phyloP scores from a whole-genome alignment of 2,329 filamentous ascomycete species.

The Penicillium oxalicum region DNA sequence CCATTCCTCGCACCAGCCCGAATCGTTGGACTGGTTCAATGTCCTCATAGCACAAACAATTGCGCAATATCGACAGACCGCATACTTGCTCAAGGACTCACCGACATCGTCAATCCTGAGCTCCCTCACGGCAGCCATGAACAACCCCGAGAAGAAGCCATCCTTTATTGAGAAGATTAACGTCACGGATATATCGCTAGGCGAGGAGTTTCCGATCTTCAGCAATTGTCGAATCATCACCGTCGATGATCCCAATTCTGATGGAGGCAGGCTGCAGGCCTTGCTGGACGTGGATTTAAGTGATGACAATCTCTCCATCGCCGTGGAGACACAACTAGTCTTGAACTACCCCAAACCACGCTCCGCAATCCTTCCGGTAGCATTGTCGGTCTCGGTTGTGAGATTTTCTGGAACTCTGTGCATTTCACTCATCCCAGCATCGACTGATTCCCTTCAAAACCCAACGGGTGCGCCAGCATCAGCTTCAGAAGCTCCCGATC shows the following conservation, averaged over 20 bases:
- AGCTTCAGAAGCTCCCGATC: slow-evolving; percentile 12
- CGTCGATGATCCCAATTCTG: slow-evolving; percentile 53
- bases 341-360: slow-evolving; percentile 91
- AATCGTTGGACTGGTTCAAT: slow-evolving; percentile 98
- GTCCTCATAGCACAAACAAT: slow-evolving; percentile 95
- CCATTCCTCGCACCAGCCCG: slow-evolving; percentile 80
- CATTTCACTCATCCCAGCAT: slow-evolving; percentile 80
- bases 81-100: slow-evolving; percentile 70
- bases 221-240: slow-evolving; percentile 96
- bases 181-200: slow-evolving; percentile 86
- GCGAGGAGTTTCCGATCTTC: slow-evolving; percentile 97
- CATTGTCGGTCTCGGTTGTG: slow-evolving; percentile 83
- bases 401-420: slow-evolving; percentile 92
- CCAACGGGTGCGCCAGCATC: slow-evolving; percentile 29
- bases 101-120: slow-evolving; percentile 61
- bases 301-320: slow-evolving; percentile 85
- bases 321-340: slow-evolving; percentile 86
- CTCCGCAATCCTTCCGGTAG: slow-evolving; percentile 84
- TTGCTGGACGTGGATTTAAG: slow-evolving; percentile 95
- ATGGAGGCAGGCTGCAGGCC: slow-evolving; percentile 77
- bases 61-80: slow-evolving; percentile 87
- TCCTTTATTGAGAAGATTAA: slow-evolving; percentile 90
- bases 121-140: slow-evolving; percentile 77
- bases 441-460: slow-evolving; percentile 32
- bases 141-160: slow-evolving; percentile 78